Percentiles rank a stretch among this genome's conserved stretches.
Evolutionary conservation across 2,329 filamentous ascomycete genomes (phyloP).

Genomic region (Fusarium brachygibbosum): DNA sequence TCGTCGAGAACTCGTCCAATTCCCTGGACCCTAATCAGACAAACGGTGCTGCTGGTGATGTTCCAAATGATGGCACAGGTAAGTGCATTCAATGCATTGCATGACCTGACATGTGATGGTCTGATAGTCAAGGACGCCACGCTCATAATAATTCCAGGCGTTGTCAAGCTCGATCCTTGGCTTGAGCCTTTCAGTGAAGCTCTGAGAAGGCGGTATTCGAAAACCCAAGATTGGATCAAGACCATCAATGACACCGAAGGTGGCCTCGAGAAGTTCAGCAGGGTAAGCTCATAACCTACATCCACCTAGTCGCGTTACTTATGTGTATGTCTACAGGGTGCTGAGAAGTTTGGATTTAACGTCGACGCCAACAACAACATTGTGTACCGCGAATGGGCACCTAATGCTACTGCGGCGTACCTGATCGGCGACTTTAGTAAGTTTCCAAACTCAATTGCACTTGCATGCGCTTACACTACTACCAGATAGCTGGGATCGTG

Average conservation of each 20-base stretch:
- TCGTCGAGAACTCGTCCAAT: constrained; percentile 59
- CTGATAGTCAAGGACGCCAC: constrained; percentile 35
- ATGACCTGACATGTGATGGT: constrained; percentile 38
- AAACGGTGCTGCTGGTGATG: constrained; percentile 60
- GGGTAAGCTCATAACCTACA: constrained; percentile 62
- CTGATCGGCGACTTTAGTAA: constrained; percentile 95
- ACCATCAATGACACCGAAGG: constrained; percentile 87
- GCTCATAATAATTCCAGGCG: constrained; percentile 68
- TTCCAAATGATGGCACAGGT: constrained; percentile 81
- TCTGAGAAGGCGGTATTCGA: constrained; percentile 80
- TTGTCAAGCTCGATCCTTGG: constrained; percentile 89
- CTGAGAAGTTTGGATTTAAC: constrained; percentile 88
- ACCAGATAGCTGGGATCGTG: constrained; percentile 86
- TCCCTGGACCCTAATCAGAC: constrained; percentile 56
- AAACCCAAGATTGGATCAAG: constrained; percentile 88
- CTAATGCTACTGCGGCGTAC: constrained; percentile 85
- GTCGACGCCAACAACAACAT: constrained; percentile 87
- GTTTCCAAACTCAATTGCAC: constrained; percentile 48
- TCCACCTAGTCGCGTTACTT: constrained; percentile 12
- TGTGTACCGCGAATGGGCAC: constrained; percentile 95
- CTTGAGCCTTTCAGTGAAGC: constrained; percentile 85
- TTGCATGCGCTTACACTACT: constrained; percentile 47
- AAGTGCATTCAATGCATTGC: constrained; percentile 43
- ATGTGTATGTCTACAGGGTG: constrained; percentile 69
- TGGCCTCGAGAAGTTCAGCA: constrained; percentile 91